A percentile compares a stretch with the other conserved stretches of the same genome.
Conservation (phyloP, 371 early-diverging fungal genomes). For the Mortierella sp. region DNA sequence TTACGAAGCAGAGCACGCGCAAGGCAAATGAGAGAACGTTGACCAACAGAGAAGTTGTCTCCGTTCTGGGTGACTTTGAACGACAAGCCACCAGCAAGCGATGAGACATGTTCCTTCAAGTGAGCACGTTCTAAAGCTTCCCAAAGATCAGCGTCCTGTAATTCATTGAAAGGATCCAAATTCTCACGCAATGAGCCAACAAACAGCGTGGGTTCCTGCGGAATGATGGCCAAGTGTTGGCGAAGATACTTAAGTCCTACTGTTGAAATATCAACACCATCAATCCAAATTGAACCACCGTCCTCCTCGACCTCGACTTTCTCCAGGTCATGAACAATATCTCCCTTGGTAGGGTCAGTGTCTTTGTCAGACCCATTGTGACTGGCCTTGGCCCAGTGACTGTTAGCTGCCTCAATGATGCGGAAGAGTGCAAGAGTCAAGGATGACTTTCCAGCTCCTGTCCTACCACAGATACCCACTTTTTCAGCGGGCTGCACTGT, state of each 20-base stretch:
- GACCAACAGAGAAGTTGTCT: constrained; percentile 1
- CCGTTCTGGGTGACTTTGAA: constrained; percentile 52
- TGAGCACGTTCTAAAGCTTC: constrained; percentile 50
- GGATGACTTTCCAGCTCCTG: constrained; percentile 77
- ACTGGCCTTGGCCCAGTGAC: constrained; percentile 35
- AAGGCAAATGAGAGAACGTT: constrained; percentile 4
- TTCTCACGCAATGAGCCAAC: constrained; percentile 73
- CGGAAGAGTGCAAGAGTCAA: constrained; percentile 57
- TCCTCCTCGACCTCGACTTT: constrained; percentile 66
- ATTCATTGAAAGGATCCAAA: constrained; percentile 73
- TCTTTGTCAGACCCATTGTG: constrained; percentile 26
- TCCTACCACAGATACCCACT: constrained; percentile 73
- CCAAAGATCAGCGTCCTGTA: constrained; percentile 66
- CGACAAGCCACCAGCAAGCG: constrained; percentile 60
- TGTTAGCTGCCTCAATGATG: constrained; percentile 64
- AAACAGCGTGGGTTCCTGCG: constrained; percentile 78
- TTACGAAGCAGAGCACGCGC: constrained; percentile 1
- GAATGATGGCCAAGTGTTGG: constrained; percentile 74
- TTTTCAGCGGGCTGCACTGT: constrained; percentile 62
- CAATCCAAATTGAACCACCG: constrained; percentile 74
- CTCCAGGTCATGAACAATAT: constrained; percentile 15
- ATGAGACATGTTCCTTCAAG: constrained; percentile 41
- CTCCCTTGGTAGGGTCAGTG: not conserved
- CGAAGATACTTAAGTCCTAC: constrained; percentile 74
- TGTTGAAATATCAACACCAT: constrained; percentile 73